Base-by-base conservation (phyloP, 805 yeast genomes). In the Zygosaccharomyces lentus region DNA sequence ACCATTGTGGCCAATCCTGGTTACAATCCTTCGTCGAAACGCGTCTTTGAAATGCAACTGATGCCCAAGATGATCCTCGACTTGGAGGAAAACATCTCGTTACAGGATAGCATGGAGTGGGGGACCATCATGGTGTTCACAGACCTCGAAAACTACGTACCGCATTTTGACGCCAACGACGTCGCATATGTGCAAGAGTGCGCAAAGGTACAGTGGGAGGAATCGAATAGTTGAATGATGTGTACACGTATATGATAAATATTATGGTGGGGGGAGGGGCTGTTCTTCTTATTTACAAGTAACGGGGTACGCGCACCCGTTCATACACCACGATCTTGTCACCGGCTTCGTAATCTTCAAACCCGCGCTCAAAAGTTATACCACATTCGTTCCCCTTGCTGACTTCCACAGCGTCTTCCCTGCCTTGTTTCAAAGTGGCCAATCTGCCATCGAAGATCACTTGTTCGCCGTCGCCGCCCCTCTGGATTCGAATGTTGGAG, bases 61-160 rank as follows among this genome's bases (percentile, higher is more conserved):
- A 91, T 91, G 97, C 99, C 99, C 2, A 87, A 87, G 62, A 79
- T 89, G 43, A 91, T 93, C 43, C 72, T 87, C 41, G 91, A 87
- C 57, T 72, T 93, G 37, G 97, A 91, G 61, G 72, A 71, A 35
- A 65, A 68, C 24, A 58, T 64, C 12, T 69, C 63, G 41, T 69
- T 85, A 2, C 56, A 75, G 35, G 79, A 79, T 29, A 97, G 98
- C 9, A 91, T 91, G 95, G 95, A 91, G 51, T 93, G 99, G 99
- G 98, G 97, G 1, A 86, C 98, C 0, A 85, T 93, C 25, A 69
- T 87, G 21, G 85, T 91, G 1, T 86, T 82, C 34, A 87, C 96
- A 0, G 89, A 87, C 54, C 65, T 67, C 6, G 82, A 79, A 52
- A 95, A 87, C 59, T 78, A 70, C 50, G 66, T 72, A 12, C 82